Evolutionary conservation across 129 eudicot species (phyloP), one percentile per base, ranked within the genome.

Genomic region (Chrysanthemum seticuspe): DNA sequence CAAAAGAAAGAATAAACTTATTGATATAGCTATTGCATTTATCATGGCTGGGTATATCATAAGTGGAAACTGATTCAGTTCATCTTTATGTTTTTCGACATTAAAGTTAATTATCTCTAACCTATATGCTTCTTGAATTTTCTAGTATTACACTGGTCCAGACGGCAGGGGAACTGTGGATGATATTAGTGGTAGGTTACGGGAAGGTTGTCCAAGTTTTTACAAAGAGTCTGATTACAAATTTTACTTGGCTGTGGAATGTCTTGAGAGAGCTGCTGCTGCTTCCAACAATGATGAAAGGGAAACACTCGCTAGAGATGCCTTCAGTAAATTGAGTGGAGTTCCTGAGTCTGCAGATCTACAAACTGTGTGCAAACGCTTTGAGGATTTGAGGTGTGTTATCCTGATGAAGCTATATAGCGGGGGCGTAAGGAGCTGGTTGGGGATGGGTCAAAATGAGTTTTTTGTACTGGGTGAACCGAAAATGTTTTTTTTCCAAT

Each of bases 281-380:
- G 81, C 91, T 75, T 72, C 85, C 53, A 83, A 86, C 78, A 40
- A 83, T 50, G 89, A 81, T 49, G 99, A 91, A 79, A 90, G 85
- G 74, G 96, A 88, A 77, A 76, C 72, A 63, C 94, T 95, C 56
- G 97, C 97, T 16, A 86, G 91, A 80, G 97, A 95, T 64, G 99
- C 99, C 74, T 95, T 86, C 63, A 90, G 86, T 72, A 85, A 84
- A 76, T 77, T 95, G 67, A 88, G 96, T 62, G 87, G 82, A 80
- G 90, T 95, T 80, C 99, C 99, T 11, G 99, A 95, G 76, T 90
- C 99, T 81, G 97, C 96, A 47, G 99, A 95, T 83, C 84, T 95
- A 44, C 94, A 83, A 58, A 83, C 97, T 67, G 93, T 95, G 57
- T 95, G 99, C 80, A 95, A 88, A 74, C 92, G 93, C 40, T 95